phyloP scores from a whole-genome alignment of 1,139 yeast genomes.

The Taphrina populina region DNA sequence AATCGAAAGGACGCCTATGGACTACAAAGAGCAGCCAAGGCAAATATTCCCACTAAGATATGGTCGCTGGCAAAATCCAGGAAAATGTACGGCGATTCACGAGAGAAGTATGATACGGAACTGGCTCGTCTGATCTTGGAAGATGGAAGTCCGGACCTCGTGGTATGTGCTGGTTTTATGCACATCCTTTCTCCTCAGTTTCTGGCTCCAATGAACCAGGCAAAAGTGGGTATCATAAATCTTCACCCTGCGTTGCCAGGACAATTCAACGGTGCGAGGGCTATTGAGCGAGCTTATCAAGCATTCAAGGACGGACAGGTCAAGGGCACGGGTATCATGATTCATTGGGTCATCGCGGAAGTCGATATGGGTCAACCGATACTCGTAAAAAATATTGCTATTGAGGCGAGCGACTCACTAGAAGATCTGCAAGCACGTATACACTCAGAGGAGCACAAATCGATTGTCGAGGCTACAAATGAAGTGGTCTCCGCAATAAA shows the following conservation, averaged over 20 bases:
- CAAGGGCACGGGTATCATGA: constrained; percentile 89
- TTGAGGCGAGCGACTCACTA: constrained; percentile 67
- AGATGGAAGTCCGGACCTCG: constrained; percentile 62
- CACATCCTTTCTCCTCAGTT: constrained; percentile 78
- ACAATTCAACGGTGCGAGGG: constrained; percentile 94
- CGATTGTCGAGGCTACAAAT: constrained; percentile 71
- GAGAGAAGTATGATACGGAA: constrained; percentile 73
- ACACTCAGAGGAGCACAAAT: constrained; percentile 80
- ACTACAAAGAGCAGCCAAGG: constrained; percentile 67
- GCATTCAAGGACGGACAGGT: constrained; percentile 84
- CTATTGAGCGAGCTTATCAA: constrained; percentile 92
- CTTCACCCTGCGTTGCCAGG: constrained; percentile 97
- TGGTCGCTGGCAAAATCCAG: constrained; percentile 76
- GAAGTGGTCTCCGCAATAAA: constrained; percentile 50
- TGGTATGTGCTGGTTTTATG: constrained; percentile 99
- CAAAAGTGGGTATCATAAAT: constrained; percentile 75
- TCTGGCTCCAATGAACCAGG: constrained; percentile 61
- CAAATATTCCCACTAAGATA: constrained; percentile 63
- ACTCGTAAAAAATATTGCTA: constrained; percentile 71
- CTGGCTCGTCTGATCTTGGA: constrained; percentile 64
- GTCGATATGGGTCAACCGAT: constrained; percentile 93
- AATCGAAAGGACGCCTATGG: constrained; percentile 84
- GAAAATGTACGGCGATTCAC: constrained; percentile 60
- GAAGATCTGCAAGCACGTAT: constrained; percentile 80
- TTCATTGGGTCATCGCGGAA: constrained; percentile 88